phyloP scores from a whole-genome alignment of 768 basidiomycete species.

The Pleurotus tuber-regium region DNA sequence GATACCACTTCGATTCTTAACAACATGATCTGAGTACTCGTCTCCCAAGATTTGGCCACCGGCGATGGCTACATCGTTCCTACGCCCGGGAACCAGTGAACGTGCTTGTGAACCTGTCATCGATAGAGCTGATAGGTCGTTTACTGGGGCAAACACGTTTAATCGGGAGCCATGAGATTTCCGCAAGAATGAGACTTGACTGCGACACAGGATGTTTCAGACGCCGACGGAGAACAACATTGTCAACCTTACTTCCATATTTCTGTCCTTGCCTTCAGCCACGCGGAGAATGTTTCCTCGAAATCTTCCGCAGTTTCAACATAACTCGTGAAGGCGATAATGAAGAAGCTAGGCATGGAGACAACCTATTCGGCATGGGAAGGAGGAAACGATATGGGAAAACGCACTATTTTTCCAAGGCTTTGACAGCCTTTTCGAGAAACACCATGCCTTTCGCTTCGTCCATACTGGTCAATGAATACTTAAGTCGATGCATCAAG shows the following conservation, averaged over 20 bases:
- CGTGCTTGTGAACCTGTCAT: constrained; percentile 59
- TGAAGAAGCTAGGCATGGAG: constrained; percentile 80
- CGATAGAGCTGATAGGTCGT: constrained; percentile 82
- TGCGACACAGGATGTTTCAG: constrained; percentile 23
- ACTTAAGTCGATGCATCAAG: constrained; percentile 76
- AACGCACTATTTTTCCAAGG: constrained; percentile 87
- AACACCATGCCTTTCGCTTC: constrained; percentile 55
- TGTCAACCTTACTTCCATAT: constrained; percentile 80
- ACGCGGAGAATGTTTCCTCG: constrained; percentile 73
- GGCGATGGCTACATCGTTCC: constrained; percentile 69
- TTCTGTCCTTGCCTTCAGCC: constrained; percentile 87
- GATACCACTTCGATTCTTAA: constrained; percentile 92
- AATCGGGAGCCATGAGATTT: constrained; percentile 78
- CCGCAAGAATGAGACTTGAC: constrained; percentile 85
- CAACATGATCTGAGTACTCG: constrained; percentile 93
- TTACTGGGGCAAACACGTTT: constrained; percentile 89
- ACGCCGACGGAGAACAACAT: not conserved
- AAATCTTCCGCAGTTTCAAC: constrained; percentile 64
- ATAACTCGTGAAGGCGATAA: constrained; percentile 91
- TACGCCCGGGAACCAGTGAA: constrained; percentile 61
- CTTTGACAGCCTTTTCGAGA: constrained; percentile 66
- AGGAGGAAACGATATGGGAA: not conserved
- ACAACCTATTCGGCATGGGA: not conserved
- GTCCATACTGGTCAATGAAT: constrained; percentile 78
- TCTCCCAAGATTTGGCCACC: constrained; percentile 90